Percentiles rank a stretch among this genome's conserved stretches.
phyloP scores from a whole-genome alignment of 108 stramenopile species.

The Mediolabrus comicus region DNA sequence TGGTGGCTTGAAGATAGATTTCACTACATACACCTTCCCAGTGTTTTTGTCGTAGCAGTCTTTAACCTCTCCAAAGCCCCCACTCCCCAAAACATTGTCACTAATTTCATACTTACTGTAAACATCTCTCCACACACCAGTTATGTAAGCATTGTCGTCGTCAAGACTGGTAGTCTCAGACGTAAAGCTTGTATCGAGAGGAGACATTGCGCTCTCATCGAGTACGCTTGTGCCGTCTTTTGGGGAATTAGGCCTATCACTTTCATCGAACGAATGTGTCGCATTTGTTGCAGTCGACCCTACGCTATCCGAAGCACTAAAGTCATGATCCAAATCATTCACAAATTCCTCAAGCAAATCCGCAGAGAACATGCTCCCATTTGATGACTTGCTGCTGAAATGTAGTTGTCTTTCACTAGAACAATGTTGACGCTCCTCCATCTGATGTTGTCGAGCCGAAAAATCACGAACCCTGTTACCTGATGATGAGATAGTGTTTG shows the following conservation, averaged over 20 bases:
- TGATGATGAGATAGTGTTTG: not conserved
- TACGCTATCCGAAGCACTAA: not conserved
- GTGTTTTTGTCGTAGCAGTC: conserved; percentile 29
- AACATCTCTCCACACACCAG: conserved; percentile 33
- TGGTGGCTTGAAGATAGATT: conserved; percentile 33
- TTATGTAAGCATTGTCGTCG: conserved; percentile 27
- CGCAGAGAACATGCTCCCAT: conserved; percentile 31
- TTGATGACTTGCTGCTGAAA: conserved; percentile 3
- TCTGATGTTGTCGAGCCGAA: conserved; percentile 16
- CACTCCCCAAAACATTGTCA: conserved; percentile 24
- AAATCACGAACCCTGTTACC: conserved; percentile 18
- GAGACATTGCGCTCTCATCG: not conserved
- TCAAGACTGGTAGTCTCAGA: conserved; percentile 13
- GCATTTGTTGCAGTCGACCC: not conserved
- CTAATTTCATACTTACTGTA: conserved; percentile 34
- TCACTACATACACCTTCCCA: conserved; percentile 19
- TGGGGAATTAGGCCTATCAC: conserved; percentile 9
- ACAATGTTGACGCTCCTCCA: conserved; percentile 5
- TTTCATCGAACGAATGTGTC: not conserved
- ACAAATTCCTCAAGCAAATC: conserved; percentile 25
- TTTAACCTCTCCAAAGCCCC: conserved; percentile 36
- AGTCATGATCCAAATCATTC: conserved; percentile 1
- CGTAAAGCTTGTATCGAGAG: not conserved
- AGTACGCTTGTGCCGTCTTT: not conserved
- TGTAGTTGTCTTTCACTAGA: not conserved